Evolutionary conservation across 495 filamentous ascomycete species (phyloP), one percentile per base, ranked within the genome.

Genomic region (Letharia lupina): DNA sequence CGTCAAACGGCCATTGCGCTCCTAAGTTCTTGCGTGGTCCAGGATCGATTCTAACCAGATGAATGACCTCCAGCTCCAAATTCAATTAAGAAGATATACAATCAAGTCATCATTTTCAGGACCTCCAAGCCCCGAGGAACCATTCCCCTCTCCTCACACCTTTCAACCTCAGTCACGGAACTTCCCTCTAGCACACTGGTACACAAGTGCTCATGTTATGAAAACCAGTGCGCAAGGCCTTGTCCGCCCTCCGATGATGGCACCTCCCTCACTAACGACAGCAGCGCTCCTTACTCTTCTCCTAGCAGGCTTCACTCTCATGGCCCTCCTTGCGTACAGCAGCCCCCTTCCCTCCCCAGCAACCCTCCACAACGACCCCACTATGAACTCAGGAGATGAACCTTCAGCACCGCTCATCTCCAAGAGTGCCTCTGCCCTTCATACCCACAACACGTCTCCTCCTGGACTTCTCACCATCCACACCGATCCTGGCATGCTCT

Each of bases 21-120:
- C 13, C 54, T 57, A 20, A 20, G 16, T 20, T 37, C 54, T 37
- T 18, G 33, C 13, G 7, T 57, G 54, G 20, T 37, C 20, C 31
- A 37, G 7, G 15, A 57, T 35, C 54, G 52, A 37, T 7, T 20
- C 16, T 57, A 31, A 35, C 54, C 54, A 18, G 54, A 57, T 57
- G 54, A 18, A 33, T 8, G 18, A 57, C 54, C 33, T 37, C 16
- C 54, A 57, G 54, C 18, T 57, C 33, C 54, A n/a, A 39, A 3
- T 37, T 37, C 31, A 57, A 10, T 37, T 57, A 11, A 37, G 20
- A 37, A 11, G 20, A 3, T 57, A 37, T 11, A 57, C 54, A 3
- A 57, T 57, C 54, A 57, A 57, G 54, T 57, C 54, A 37, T 57
- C 54, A 37, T 57, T 57, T 12, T 37, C 54, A 18, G 33, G 54